A percentile compares a stretch with the other conserved stretches of the same genome.
These are phyloP conservation scores for Cercospora janseana DNA, from an alignment of 2,329 filamentous ascomycete genomes.

Conservation along the genomic window DNA sequence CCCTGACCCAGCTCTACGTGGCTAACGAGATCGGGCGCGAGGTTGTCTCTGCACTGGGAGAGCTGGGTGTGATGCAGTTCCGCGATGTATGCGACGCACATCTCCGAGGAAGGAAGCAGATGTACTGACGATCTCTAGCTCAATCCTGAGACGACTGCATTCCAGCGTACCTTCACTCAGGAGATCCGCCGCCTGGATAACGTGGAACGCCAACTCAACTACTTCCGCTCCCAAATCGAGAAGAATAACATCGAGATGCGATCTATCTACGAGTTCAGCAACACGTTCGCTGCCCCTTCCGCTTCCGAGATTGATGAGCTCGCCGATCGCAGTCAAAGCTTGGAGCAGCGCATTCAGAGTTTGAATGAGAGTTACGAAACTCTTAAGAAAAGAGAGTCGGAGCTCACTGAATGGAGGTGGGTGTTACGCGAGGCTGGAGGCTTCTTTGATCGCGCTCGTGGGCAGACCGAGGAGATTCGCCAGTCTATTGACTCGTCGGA, in stretches of 20 bases:
- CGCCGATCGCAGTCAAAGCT: slow-evolving; percentile 82
- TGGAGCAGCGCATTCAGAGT: slow-evolving; percentile 87
- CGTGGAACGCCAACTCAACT: slow-evolving; percentile 94
- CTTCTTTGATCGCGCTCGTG: slow-evolving; percentile 95
- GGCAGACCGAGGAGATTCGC: slow-evolving; percentile 93
- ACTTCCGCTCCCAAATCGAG: slow-evolving; percentile 94
- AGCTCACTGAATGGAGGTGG: slow-evolving; percentile 98
- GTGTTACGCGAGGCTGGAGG: slow-evolving; percentile 92
- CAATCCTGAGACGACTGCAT: slow-evolving; percentile 88
- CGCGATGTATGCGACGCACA: slow-evolving; percentile 71
- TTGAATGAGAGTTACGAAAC: slow-evolving; percentile 99
- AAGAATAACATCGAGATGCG: slow-evolving; percentile 83
- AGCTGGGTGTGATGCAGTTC: slow-evolving; percentile 95
- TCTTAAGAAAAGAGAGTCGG: slow-evolving; percentile 93
- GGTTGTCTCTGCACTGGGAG: slow-evolving; percentile 92
- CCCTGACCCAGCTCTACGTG: slow-evolving; percentile 99
- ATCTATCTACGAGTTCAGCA: slow-evolving; percentile 85
- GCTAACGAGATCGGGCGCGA: slow-evolving; percentile 98
- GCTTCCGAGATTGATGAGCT: slow-evolving; percentile 96
- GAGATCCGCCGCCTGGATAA: slow-evolving; percentile 97
- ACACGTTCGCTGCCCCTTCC: slow-evolving; percentile 76
- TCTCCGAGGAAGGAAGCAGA: neutral
- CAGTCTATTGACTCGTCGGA: slow-evolving; percentile 82
- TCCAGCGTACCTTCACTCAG: slow-evolving; percentile 95
- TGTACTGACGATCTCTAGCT: slow-evolving; percentile 57